Evolutionary conservation across 306 rosid genomes (phyloP).

Genomic region (Crotalaria pallida): DNA sequence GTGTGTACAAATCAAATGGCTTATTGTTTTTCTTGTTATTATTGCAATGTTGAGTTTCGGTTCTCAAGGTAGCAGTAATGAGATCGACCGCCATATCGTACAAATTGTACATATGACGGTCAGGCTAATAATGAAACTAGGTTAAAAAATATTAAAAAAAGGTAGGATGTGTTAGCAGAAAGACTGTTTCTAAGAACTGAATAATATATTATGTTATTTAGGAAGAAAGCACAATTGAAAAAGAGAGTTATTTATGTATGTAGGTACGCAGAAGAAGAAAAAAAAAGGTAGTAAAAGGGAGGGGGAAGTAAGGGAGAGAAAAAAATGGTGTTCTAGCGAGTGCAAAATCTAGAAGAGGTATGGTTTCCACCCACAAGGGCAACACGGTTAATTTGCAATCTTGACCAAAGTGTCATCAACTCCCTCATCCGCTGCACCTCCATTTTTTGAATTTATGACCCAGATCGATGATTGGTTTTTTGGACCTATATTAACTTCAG

Average conservation of each 20-base stretch:
- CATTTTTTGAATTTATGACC: conserved; percentile 32
- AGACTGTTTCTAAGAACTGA: too few species aligned
- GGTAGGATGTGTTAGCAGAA: too few species aligned
- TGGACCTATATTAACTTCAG: not conserved
- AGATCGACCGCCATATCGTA: conserved; percentile 31
- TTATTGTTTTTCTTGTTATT: conserved; percentile 11
- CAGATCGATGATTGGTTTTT: conserved; percentile 29
- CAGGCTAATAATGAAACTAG: not conserved
- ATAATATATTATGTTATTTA: too few species aligned
- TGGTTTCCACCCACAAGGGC: conserved; percentile 91
- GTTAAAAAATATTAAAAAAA: too few species aligned
- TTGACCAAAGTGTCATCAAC: conserved; percentile 51
- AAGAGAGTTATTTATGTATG: too few species aligned
- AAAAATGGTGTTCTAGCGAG: conserved; percentile 39
- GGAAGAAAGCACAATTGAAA: too few species aligned
- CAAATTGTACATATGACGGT: not conserved
- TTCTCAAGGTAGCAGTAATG: conserved; percentile 19
- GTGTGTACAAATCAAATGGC: conserved; percentile 8
- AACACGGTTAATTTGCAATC: conserved; percentile 30
- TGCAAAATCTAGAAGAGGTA: conserved; percentile 77
- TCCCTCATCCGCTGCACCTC: conserved; percentile 67
- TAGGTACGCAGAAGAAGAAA: not conserved
- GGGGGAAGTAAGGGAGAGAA: not conserved
- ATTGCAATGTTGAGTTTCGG: not conserved
- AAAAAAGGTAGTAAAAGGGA: not conserved